A percentile compares a stretch with the other conserved stretches of the same genome.
Conservation (phyloP, 2,329 filamentous ascomycete genomes). For the Pseudogymnoascus sp. region DNA sequence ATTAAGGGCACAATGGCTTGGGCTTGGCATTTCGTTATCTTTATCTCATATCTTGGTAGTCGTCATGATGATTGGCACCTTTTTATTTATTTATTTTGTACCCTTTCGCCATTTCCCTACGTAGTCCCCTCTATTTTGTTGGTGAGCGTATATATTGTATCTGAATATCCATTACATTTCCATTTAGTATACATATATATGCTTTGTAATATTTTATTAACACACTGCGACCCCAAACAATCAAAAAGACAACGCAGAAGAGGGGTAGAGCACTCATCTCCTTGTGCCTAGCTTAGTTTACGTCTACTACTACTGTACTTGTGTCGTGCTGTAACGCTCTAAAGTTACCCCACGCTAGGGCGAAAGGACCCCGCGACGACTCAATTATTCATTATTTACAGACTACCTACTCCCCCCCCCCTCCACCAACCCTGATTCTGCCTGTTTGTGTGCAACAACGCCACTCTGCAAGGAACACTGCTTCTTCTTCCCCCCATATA, state of each 20-base stretch:
- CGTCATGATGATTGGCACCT: not conserved
- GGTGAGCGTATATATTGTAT: not conserved
- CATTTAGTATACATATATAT: not conserved
- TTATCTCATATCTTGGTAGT: not conserved
- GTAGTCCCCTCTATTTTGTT: not conserved
- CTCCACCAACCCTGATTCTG: not conserved
- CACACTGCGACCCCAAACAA: not conserved
- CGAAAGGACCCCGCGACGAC: conserved; percentile 2
- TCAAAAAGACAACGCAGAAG: not conserved
- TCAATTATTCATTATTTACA: conserved; percentile 5
- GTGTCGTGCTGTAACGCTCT: not conserved
- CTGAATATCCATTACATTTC: not conserved
- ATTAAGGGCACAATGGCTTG: not conserved
- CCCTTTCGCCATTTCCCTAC: not conserved
- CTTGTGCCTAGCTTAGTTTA: conserved; percentile 2
- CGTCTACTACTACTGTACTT: not conserved
- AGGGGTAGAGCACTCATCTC: not conserved
- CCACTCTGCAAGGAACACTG: not conserved
- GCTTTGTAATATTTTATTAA: not conserved
- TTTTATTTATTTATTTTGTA: conserved; percentile 5
- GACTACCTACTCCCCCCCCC: not conserved
- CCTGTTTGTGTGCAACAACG: not conserved
- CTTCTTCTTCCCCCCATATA: not conserved
- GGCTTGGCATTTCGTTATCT: conserved; percentile 6
- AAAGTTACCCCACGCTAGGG: conserved; percentile 2